Evolutionary conservation across 1,284 basidiomycete species (phyloP).

Genomic region (Naganishia cerealis): DNA sequence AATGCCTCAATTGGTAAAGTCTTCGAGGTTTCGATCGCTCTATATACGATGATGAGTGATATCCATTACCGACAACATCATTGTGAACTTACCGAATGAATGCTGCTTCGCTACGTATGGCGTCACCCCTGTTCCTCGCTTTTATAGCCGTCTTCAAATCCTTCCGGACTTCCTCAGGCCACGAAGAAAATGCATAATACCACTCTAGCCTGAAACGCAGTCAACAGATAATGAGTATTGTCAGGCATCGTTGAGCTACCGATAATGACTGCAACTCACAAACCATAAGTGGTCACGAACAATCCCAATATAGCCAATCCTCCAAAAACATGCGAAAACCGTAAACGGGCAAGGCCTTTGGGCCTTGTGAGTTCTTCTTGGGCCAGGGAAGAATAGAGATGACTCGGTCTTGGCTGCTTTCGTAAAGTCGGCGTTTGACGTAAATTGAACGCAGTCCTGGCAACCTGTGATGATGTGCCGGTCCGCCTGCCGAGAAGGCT

Average conservation of each 20-base stretch:
- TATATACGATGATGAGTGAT: slow-evolving; percentile 19
- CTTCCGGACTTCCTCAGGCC: slow-evolving; percentile 50
- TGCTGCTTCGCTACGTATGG: slow-evolving; percentile 45
- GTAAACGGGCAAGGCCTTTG: slow-evolving; percentile 26
- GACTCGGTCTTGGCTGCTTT: background rate
- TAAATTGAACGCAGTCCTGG: background rate
- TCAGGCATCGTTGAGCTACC: background rate
- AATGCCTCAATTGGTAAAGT: slow-evolving; percentile 40
- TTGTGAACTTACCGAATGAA: slow-evolving; percentile 44
- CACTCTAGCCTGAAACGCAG: slow-evolving; percentile 47
- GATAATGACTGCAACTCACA: slow-evolving; percentile 42
- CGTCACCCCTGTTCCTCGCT: slow-evolving; percentile 45
- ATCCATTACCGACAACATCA: background rate
- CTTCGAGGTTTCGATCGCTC: slow-evolving; percentile 43
- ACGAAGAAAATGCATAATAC: slow-evolving; percentile 50
- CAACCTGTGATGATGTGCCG: background rate
- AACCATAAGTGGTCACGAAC: slow-evolving; percentile 51
- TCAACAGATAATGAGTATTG: background rate
- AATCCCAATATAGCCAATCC: slow-evolving; percentile 48
- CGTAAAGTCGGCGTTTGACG: background rate
- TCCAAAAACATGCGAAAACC: slow-evolving; percentile 46
- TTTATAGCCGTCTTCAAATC: slow-evolving; percentile 50
- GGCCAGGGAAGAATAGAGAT: slow-evolving; percentile 14
- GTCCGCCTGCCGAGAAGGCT: slow-evolving; percentile 1
- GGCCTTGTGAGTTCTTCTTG: slow-evolving; percentile 24